phyloP scores from a whole-genome alignment of 805 yeast genomes.

The Candida insectorum region DNA sequence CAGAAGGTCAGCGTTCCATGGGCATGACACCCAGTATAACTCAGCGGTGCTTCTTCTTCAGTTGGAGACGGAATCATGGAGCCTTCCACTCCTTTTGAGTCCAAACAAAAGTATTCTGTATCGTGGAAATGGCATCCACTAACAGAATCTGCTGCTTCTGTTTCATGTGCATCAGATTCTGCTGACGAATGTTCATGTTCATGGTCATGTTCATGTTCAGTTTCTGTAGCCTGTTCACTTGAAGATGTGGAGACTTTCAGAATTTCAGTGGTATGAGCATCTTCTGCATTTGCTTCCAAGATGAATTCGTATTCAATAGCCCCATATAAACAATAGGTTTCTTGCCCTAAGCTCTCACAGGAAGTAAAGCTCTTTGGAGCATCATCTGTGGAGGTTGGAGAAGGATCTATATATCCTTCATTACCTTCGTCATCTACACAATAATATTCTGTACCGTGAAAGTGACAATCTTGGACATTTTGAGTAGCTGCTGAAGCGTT shows the following conservation, averaged over 20 bases:
- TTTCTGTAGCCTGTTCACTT: no score
- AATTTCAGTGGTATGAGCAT: no score
- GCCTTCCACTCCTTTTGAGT: conserved; percentile 19
- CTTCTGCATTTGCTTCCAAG: conserved; percentile 2
- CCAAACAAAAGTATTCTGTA: conserved; percentile 16
- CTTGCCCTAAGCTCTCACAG: conserved; percentile 19
- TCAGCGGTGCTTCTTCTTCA: conserved; percentile 10
- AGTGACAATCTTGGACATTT: conserved; percentile 17
- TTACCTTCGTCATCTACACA: conserved; percentile 19
- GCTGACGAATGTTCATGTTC: no score
- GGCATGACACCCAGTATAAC: conserved; percentile 17
- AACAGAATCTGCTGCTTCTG: background rate
- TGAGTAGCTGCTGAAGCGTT: background rate
- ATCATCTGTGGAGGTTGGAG: conserved; percentile 13
- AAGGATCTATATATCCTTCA: conserved; percentile 20
- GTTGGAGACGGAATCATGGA: conserved; percentile 17
- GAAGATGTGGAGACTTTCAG: no score
- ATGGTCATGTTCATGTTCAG: no score
- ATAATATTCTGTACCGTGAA: conserved; percentile 16
- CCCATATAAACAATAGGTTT: conserved; percentile 16
- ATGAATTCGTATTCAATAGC: conserved; percentile 17
- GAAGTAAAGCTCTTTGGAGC: conserved; percentile 14
- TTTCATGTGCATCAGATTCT: no score
- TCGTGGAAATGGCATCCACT: conserved; percentile 22
- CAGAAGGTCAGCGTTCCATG: conserved; percentile 17